Base-by-base conservation (phyloP, 805 yeast genomes). In the Teunomyces atbi region DNA sequence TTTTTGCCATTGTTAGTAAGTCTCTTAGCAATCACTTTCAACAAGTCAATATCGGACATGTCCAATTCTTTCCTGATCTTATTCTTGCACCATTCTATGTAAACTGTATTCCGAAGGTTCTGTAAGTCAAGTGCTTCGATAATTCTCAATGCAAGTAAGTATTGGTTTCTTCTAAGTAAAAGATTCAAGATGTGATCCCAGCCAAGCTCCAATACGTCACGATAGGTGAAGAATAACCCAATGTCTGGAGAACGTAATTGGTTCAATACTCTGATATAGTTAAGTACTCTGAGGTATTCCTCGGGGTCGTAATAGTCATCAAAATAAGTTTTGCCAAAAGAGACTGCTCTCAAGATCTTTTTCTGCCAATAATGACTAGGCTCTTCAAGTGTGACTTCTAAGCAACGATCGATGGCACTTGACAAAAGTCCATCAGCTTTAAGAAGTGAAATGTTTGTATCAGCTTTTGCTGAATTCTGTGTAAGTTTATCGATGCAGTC, bases 301-400 rank as follows among this genome's bases (percentile, higher is more conserved):
- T 79, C 79, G 3, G 90, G 72, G 57, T 69, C 56, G 44, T 83
- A 83, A 55, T 75, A 79, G 3, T 72, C 58, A 6, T 77, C 79
- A 37, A 55, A 62, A 42, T 79, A 72, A 0, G 87, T 75, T 55
- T 92, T 94, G 0, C 97, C 99, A 66, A 91, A 88, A 0, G 87
- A 73, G 0, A 91, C 96, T 1, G 97, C 96, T 44, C 81, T 76
- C 32, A 94, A 65, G 7, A 92, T 67, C 42, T 78, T 79, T 61
- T 89, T 90, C 57, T 94, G 99, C 84, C 91, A 79, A 44, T 73
- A 70, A 0, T 86, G 77, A 50, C 83, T 89, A 55, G 89, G 82
- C 56, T 92, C 98, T 45, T 82, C 84, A 3, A 81, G 63, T 0
- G 96, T 85, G 0, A 95, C 95, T 1, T 75, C 66, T 3, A 90